Conservation (phyloP, 345 rosid genomes). For the Aquilaria malaccensis region DNA sequence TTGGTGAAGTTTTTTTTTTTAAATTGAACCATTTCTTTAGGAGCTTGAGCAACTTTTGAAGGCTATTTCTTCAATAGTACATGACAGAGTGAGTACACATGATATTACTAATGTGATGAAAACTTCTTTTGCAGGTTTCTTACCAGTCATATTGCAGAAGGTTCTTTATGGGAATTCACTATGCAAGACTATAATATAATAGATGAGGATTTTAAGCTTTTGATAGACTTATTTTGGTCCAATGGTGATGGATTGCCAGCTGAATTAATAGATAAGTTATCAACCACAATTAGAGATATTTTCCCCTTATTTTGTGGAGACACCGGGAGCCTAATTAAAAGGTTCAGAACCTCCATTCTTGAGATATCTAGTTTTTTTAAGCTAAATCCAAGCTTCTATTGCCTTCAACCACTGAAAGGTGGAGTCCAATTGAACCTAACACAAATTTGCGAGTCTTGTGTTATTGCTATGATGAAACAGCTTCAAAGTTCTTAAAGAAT, state of each 20-base stretch:
- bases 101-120: slow-evolving; percentile 78
- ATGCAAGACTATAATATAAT: slow-evolving; percentile 53
- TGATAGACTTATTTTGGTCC: slow-evolving; percentile 83
- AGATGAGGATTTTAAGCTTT: slow-evolving; percentile 75
- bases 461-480: slow-evolving; percentile 65
- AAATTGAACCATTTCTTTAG: slow-evolving; percentile 75
- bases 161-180: slow-evolving; percentile 70
- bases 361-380: slow-evolving; percentile 53
- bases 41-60: slow-evolving; percentile 73
- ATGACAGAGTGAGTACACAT: slow-evolving; percentile 78
- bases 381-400: slow-evolving; percentile 71
- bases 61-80: slow-evolving; percentile 59
- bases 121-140: slow-evolving; percentile 90
- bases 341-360: slow-evolving; percentile 31
- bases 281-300: slow-evolving; percentile 46
- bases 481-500: slow-evolving; percentile 84
- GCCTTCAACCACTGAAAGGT: slow-evolving; percentile 79
- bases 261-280: slow-evolving; percentile 69
- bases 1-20: slow-evolving; percentile 65
- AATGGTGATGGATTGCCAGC: slow-evolving; percentile 88
- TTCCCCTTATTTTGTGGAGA: slow-evolving; percentile 65
- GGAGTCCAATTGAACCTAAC: slow-evolving; percentile 85
- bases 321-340: slow-evolving; percentile 56
- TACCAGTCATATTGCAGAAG: slow-evolving; percentile 84
- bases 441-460: slow-evolving; percentile 79